Conservation (phyloP, 441 rosid genomes). For the Lepidium campestre region DNA sequence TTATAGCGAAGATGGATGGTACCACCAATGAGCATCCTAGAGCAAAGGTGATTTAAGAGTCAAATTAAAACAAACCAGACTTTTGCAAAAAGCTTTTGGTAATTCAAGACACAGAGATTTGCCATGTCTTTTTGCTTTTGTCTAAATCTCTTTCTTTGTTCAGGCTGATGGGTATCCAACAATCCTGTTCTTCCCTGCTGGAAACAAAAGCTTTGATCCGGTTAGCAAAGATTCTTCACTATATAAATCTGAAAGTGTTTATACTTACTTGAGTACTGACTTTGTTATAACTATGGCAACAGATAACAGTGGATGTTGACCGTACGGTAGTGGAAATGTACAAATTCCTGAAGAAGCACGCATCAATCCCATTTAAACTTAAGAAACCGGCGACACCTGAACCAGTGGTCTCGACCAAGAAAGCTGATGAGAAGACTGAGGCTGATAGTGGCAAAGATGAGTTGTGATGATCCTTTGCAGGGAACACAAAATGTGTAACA, state of each 20-base stretch:
- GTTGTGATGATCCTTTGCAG: slow-evolving; percentile 40
- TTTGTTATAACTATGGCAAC: slow-evolving; percentile 11
- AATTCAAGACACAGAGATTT: not conserved
- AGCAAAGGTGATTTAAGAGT: slow-evolving; percentile 62
- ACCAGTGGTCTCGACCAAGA: slow-evolving; percentile 25
- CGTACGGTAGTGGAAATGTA: slow-evolving; percentile 87
- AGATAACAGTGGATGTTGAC: slow-evolving; percentile 81
- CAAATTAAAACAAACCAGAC: not conserved
- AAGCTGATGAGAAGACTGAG: slow-evolving; percentile 28
- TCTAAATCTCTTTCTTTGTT: not conserved
- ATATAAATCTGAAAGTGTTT: not conserved
- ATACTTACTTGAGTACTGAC: not conserved
- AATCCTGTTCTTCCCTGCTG: slow-evolving; percentile 89
- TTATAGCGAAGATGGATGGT: slow-evolving; percentile 97
- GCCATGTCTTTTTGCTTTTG: not conserved
- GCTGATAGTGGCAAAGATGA: slow-evolving; percentile 56
- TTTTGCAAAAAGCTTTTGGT: not conserved
- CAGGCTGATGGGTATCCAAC: slow-evolving; percentile 95
- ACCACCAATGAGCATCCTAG: slow-evolving; percentile 95
- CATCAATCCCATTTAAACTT: slow-evolving; percentile 89
- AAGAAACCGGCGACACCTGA: slow-evolving; percentile 47
- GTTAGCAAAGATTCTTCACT: slow-evolving; percentile 38
- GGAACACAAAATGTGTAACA: slow-evolving; percentile 4
- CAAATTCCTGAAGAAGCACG: slow-evolving; percentile 87
- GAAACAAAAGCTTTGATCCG: slow-evolving; percentile 97